A percentile compares a stretch with the other conserved stretches of the same genome.
Conservation (phyloP, 192 early-diverging fungal species). For the Mortierella claussenii region DNA sequence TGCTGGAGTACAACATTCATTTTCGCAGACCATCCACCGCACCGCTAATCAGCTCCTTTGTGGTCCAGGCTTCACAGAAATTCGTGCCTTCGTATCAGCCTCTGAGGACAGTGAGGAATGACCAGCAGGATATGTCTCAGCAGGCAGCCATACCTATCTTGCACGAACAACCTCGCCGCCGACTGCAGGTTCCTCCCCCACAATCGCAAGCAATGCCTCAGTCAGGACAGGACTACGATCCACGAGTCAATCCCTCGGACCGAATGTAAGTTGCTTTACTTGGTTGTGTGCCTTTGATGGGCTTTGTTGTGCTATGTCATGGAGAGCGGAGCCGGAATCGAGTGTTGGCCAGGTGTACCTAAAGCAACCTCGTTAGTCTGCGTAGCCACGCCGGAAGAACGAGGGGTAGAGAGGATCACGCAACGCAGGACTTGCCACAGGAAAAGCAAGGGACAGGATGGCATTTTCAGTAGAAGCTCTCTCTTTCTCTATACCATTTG, state of each 20-base stretch:
- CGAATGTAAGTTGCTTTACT: slow-evolving; percentile 23
- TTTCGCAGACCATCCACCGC: background rate
- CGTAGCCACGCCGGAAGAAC: background rate
- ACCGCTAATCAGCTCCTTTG: background rate
- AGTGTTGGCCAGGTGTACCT: no score
- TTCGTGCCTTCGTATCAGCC: slow-evolving; percentile 20
- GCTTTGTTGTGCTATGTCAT: background rate
- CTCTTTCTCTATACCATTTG: no score
- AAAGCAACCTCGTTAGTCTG: background rate
- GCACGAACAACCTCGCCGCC: slow-evolving; percentile 24
- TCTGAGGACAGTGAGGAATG: slow-evolving; percentile 10
- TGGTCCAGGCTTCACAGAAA: slow-evolving; percentile 1
- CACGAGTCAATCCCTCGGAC: slow-evolving; percentile 33
- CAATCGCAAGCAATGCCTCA: slow-evolving; percentile 16
- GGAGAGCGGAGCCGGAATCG: background rate
- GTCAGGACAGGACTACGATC: slow-evolving; percentile 31
- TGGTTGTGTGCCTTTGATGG: background rate
- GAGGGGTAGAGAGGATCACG: no score
- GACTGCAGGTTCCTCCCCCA: slow-evolving; percentile 20
- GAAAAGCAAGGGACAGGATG: background rate
- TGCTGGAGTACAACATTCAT: background rate
- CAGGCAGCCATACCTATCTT: background rate
- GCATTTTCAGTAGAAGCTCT: no score
- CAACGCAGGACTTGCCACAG: background rate
- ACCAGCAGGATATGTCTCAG: background rate